phyloP scores from a whole-genome alignment of 306 rosid genomes.

The Lupinus albus region DNA sequence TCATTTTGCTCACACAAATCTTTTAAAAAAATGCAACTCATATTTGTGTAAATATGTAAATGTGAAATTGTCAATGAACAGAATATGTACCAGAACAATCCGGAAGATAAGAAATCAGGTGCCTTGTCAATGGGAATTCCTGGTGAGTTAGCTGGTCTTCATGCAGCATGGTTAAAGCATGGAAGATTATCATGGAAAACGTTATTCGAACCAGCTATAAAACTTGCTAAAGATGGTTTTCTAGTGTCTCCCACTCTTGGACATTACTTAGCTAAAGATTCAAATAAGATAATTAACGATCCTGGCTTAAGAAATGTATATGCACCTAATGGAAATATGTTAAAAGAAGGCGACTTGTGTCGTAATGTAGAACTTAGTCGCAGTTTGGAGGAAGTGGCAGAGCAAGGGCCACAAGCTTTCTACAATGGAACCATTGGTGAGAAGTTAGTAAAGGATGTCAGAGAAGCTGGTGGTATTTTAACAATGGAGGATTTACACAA shows the following conservation, averaged over 20 bases:
- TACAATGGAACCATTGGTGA: conserved; percentile 79
- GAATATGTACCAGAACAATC: conserved; percentile 76
- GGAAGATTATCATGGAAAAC: conserved; percentile 77
- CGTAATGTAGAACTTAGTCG: conserved; percentile 69
- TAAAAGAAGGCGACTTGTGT: conserved; percentile 67
- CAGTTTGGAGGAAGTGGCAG: conserved; percentile 68
- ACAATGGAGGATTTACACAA: conserved; percentile 80
- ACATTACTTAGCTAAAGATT: conserved; percentile 1
- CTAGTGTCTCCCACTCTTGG: conserved; percentile 59
- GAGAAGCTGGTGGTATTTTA: conserved; percentile 81
- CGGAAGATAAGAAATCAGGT: conserved; percentile 55
- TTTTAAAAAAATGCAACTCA: conserved; percentile 19
- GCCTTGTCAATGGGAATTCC: conserved; percentile 84
- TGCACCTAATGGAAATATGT: conserved; percentile 69
- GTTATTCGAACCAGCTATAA: conserved; percentile 78
- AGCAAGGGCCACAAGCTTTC: conserved; percentile 75
- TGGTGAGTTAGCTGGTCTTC: conserved; percentile 89
- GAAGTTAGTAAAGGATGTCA: conserved; percentile 75
- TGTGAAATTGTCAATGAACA: conserved; percentile 42
- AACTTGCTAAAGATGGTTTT: conserved; percentile 74
- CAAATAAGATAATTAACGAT: conserved; percentile 55
- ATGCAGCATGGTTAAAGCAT: conserved; percentile 78
- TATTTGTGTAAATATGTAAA: conserved; percentile 30
- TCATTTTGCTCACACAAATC: conserved; percentile 24
- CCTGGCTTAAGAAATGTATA: conserved; percentile 67